Evolutionary conservation across 2,329 filamentous ascomycete genomes (phyloP).

Genomic region (Cladosporium halotolerans): DNA sequence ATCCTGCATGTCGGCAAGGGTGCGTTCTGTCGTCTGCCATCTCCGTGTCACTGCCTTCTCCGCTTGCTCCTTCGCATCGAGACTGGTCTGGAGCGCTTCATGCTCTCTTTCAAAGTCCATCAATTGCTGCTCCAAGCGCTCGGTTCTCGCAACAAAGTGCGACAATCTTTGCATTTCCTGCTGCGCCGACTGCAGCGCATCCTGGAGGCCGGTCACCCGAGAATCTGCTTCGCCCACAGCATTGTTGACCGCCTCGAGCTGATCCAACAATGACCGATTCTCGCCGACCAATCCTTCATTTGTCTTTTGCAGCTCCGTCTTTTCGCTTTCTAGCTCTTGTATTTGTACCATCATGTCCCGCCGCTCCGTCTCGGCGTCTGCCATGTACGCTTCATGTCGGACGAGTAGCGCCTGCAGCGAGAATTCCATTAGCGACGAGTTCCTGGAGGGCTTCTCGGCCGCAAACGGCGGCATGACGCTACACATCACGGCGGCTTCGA

Average conservation of each 20-base stretch:
- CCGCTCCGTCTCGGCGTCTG: constrained; percentile 82
- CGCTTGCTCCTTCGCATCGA: constrained; percentile 64
- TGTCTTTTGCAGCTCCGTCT: constrained; percentile 60
- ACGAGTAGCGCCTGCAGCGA: constrained; percentile 77
- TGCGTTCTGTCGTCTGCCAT: constrained; percentile 79
- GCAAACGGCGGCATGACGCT: constrained; percentile 12
- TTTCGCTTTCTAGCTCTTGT: constrained; percentile 66
- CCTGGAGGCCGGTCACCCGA: constrained; percentile 69
- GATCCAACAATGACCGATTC: constrained; percentile 72
- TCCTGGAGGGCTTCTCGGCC: constrained; percentile 13
- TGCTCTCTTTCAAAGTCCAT: constrained; percentile 76
- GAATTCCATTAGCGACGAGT: constrained; percentile 60
- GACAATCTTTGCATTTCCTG: constrained; percentile 70
- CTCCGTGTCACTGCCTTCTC: constrained; percentile 71
- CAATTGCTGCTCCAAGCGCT: constrained; percentile 74
- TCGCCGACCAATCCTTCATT: constrained; percentile 77
- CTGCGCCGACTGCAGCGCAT: constrained; percentile 70
- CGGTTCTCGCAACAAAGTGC: constrained; percentile 65
- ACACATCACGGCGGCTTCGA: constrained; percentile 11
- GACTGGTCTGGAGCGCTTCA: constrained; percentile 59
- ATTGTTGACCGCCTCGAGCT: constrained; percentile 77
- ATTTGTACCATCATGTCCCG: constrained; percentile 65
- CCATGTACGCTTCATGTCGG: constrained; percentile 91
- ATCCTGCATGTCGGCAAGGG: constrained; percentile 70
- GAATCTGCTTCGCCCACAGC: constrained; percentile 74